These are phyloP conservation scores for Phytophthora aleatoria DNA, from an alignment of 352 stramenopile species.

Conservation along the genomic window DNA sequence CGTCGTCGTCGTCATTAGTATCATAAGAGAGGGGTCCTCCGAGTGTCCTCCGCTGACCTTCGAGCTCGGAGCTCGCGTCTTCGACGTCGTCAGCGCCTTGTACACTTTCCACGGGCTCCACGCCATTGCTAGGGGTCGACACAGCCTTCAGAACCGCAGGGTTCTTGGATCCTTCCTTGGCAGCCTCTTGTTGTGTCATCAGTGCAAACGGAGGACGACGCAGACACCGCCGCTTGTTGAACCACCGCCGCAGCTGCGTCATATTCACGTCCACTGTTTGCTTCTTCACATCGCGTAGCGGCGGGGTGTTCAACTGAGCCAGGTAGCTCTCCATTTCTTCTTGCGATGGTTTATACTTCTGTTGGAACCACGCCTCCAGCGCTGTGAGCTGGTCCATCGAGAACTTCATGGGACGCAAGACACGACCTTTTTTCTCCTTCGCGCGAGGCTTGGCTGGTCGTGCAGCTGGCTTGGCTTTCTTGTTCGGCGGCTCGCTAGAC, in stretches of 20 bases:
- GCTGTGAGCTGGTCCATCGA: slow-evolving; percentile 83
- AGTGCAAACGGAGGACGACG: slow-evolving; percentile 80
- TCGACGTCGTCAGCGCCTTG: slow-evolving; percentile 33
- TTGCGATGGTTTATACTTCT: slow-evolving; percentile 87
- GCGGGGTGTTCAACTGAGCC: slow-evolving; percentile 61
- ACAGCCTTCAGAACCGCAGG: slow-evolving; percentile 39
- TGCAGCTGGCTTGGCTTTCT: slow-evolving; percentile 38
- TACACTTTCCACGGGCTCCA: slow-evolving; percentile 35
- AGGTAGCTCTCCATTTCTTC: slow-evolving; percentile 83
- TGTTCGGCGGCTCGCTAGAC: slow-evolving; percentile 28
- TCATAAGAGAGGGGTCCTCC: background rate
- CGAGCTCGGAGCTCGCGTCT: slow-evolving; percentile 36
- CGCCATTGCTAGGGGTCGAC: slow-evolving; percentile 26
- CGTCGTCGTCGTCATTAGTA: slow-evolving; percentile 56
- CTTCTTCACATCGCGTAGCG: slow-evolving; percentile 75
- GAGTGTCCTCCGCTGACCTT: slow-evolving; percentile 20
- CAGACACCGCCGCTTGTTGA: slow-evolving; percentile 87
- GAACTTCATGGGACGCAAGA: slow-evolving; percentile 86
- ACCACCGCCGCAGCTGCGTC: slow-evolving; percentile 85
- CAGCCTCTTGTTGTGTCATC: slow-evolving; percentile 79
- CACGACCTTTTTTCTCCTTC: slow-evolving; percentile 72
- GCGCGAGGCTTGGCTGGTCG: slow-evolving; percentile 36
- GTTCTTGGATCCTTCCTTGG: slow-evolving; percentile 61
- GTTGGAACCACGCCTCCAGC: slow-evolving; percentile 84
- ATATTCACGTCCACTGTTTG: slow-evolving; percentile 85